Percentiles rank a stretch among this genome's conserved stretches.
Evolutionary conservation across 768 basidiomycete genomes (phyloP).

Genomic region (Tricholomella constricta): DNA sequence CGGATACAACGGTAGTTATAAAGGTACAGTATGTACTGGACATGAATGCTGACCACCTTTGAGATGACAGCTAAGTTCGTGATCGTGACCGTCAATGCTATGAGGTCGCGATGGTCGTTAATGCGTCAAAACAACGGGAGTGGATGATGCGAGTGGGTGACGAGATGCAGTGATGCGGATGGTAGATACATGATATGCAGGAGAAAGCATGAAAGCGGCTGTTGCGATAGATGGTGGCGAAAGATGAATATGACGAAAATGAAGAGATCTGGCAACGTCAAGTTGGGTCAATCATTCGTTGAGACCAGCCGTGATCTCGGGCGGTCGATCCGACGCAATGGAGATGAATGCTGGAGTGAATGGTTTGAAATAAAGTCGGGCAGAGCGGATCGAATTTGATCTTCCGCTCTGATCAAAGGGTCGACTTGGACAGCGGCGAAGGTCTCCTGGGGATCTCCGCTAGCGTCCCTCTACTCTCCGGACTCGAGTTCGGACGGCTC

Average conservation of each 20-base stretch:
- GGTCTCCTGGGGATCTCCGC: conserved; percentile 6
- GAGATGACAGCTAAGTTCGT: conserved; percentile 5
- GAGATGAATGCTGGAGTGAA: background rate
- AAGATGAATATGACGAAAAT: background rate
- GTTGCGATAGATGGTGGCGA: conserved; percentile 6
- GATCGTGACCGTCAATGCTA: conserved; percentile 15
- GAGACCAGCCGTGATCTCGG: background rate
- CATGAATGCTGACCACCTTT: background rate
- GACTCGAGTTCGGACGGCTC: conserved; percentile 4
- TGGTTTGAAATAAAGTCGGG: background rate
- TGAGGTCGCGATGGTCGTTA: background rate
- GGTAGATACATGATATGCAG: conserved; percentile 12
- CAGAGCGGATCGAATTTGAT: conserved; percentile 1
- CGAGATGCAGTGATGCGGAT: conserved; percentile 6
- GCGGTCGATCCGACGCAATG: background rate
- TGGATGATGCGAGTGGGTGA: background rate
- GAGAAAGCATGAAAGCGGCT: conserved; percentile 14
- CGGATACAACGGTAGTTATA: conserved; percentile 6
- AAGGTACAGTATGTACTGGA: conserved; percentile 6
- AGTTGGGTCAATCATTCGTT: conserved; percentile 1
- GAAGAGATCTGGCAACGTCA: conserved; percentile 5
- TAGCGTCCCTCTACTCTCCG: conserved; percentile 4
- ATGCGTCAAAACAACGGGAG: background rate
- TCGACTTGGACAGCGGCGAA: conserved; percentile 17
- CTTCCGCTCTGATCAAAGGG: background rate